Percentiles rank a stretch among this genome's conserved stretches.
Conservation (phyloP, 2,329 filamentous ascomycete genomes). For the Beauveria brongniartii region DNA sequence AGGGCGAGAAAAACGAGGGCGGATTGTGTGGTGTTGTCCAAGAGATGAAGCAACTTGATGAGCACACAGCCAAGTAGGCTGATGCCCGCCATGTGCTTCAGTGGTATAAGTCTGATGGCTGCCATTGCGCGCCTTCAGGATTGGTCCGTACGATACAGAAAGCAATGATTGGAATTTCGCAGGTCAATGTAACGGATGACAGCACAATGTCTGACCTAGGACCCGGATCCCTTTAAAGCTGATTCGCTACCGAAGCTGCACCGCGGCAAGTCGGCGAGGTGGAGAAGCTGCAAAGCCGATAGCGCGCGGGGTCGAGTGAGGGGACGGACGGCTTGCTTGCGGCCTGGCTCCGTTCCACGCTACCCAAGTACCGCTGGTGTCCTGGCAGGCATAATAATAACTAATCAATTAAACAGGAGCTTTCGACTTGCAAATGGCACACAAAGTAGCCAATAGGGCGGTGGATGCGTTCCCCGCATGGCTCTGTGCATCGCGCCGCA, state of each 20-base stretch:
- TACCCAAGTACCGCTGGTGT: background rate
- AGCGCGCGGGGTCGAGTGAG: constrained; percentile 5
- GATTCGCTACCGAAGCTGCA: background rate
- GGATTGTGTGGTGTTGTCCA: background rate
- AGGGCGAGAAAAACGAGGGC: background rate
- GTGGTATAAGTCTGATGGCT: constrained; percentile 10
- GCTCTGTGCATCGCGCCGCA: constrained; percentile 1
- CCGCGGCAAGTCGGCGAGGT: constrained; percentile 6
- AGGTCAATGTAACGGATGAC: background rate
- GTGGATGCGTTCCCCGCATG: background rate
- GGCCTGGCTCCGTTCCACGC: constrained; percentile 1
- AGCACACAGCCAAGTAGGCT: constrained; percentile 5
- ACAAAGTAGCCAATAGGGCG: too few relatives aligned
- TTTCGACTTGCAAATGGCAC: too few relatives aligned
- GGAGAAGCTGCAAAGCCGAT: constrained; percentile 9
- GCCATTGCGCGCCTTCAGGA: background rate
- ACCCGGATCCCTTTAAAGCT: background rate
- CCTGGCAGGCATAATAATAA: too few relatives aligned
- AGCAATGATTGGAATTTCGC: too few relatives aligned
- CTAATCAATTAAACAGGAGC: too few relatives aligned
- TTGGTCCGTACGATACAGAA: background rate
- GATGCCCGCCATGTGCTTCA: constrained; percentile 8
- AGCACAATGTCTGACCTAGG: background rate
- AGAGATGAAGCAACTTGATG: constrained; percentile 6
- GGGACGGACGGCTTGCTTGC: background rate